Base-by-base conservation (phyloP, 768 basidiomycete species). In the Rhodotorula kratochvilovae region DNA sequence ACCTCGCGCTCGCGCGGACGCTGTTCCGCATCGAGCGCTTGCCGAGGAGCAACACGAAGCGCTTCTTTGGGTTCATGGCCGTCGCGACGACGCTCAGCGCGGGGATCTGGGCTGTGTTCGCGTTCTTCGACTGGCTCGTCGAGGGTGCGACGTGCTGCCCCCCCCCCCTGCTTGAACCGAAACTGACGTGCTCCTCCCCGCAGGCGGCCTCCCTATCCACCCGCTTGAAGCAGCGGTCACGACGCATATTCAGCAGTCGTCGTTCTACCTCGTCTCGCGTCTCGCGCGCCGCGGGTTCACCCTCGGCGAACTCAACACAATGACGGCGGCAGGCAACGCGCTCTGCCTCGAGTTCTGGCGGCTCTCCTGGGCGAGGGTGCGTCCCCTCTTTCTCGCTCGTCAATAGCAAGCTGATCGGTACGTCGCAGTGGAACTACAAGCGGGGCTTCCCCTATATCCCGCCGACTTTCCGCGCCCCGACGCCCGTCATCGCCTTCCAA, bases 221-320 rank as follows among this genome's bases (percentile, higher is more conserved):
- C 76, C 78, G 2, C 66, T 68, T 63, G 78, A 78, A 50, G 63
- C 73, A 17, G 70, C 51, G 17, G 46, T 70, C 16, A 64, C 75
- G 8, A 73, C 91, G 3, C 78, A 90, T 54, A 92, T 94, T 81
- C 96, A 89, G 80, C 96, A 97, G 79, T 89, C 93, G 78, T 87
- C 91, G 61, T 83, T 98, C 57, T 99, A 98, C 80, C 84, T 90
- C 58, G 90, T 90, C 53, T 84, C 96, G 53, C 86, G 96, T 33
- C 84, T 99, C 55, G 94, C 93, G 8, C 90, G 96, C 76, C 86
- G 90, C n/a, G 91, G 90, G 19, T 94, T 98, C 81, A 98, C 94
- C 0, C 85, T 99, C 2, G 96, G 96, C 43, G 96, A 99, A 79
- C 85, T 98, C 27, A 89, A 89, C 35, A 81, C 97, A 35, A 90